Conservation (phyloP, 192 early-diverging fungal genomes). For the Phycomyces blakesleeanus region DNA sequence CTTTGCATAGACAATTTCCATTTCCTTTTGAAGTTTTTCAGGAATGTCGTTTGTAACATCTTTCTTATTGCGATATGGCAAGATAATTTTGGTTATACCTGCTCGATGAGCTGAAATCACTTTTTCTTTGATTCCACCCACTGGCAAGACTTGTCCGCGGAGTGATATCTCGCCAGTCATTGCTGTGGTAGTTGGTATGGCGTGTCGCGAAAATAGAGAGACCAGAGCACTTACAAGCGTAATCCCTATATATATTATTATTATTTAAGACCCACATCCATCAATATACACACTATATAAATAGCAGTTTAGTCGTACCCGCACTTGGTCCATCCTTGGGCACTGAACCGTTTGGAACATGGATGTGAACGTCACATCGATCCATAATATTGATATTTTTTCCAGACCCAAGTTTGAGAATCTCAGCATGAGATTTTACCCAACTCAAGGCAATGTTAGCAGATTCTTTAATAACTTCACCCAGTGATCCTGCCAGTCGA, state of each 20-base stretch:
- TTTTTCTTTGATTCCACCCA: slow-evolving; percentile 89
- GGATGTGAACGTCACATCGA: slow-evolving; percentile 73
- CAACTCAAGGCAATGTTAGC: slow-evolving; percentile 69
- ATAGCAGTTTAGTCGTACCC: slow-evolving; percentile 17
- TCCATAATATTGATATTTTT: slow-evolving; percentile 39
- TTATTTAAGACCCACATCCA: background rate
- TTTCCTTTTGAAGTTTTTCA: slow-evolving; percentile 53
- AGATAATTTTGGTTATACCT: slow-evolving; percentile 63
- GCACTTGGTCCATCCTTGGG: slow-evolving; percentile 82
- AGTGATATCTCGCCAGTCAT: slow-evolving; percentile 91
- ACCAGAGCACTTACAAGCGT: slow-evolving; percentile 77
- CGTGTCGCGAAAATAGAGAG: slow-evolving; percentile 59
- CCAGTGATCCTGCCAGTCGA: slow-evolving; percentile 59
- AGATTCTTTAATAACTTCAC: slow-evolving; percentile 85
- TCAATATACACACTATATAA: background rate
- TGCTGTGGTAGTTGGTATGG: slow-evolving; percentile 52
- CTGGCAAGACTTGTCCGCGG: slow-evolving; percentile 73
- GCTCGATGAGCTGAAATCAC: slow-evolving; percentile 76
- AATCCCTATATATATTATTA: slow-evolving; percentile 30
- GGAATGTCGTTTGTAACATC: slow-evolving; percentile 74
- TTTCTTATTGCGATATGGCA: slow-evolving; percentile 67
- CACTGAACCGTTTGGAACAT: slow-evolving; percentile 75
- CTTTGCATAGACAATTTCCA: slow-evolving; percentile 65
- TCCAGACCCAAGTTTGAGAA: slow-evolving; percentile 46
- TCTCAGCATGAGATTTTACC: slow-evolving; percentile 64